Evolutionary conservation across 495 filamentous ascomycete genomes (phyloP), one percentile per base, ranked within the genome.

Genomic region (Penicillium simplicissimum): DNA sequence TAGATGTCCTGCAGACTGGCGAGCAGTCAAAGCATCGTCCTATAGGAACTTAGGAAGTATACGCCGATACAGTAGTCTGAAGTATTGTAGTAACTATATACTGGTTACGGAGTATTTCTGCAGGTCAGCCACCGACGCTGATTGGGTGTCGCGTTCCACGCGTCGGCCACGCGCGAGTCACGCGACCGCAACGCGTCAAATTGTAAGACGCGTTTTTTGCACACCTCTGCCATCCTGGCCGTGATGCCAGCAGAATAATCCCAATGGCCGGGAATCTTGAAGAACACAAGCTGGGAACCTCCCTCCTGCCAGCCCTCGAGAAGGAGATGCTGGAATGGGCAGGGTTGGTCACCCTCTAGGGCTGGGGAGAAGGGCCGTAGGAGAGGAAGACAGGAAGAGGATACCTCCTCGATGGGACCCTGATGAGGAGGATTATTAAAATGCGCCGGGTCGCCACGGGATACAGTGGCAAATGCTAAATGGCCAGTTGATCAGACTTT

Each of bases 141-240:
- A 72, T 72, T 72, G 69, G 70, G 21, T 10, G 61, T 36, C 70
- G 61, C 67, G 65, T 53, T 6, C 38, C 23, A 34, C 61, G 61
- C 60, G 61, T 60, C 28, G 17, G 14, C 31, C 35, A 62, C 68
- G 68, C 62, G 63, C 23, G 52, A 40, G 35, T 43, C 54, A 40
- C 54, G 14, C 40, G 51, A 55, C 52, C 13, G n/a, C 19, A 19
- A 21, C 51, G 51, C 51, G 51, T 34, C 13, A 36, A 17, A 23
- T 28, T 31, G 14, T n/a, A 23, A 36, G 1, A 21, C 28, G 51
- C 33, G 33, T 45, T 45, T 45, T 45, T 21, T 11, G 31, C 47
- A 9, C 17, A 5, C 51, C 51, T 53, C 51, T 10, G 17, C 17
- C 9, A 23, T 42, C n/a, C 19, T 42, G 17, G 38, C 36, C 36